Percentiles rank a stretch among this genome's conserved stretches.
Conservation (phyloP, 495 filamentous ascomycete species). For the Aspergillus baeticus region DNA sequence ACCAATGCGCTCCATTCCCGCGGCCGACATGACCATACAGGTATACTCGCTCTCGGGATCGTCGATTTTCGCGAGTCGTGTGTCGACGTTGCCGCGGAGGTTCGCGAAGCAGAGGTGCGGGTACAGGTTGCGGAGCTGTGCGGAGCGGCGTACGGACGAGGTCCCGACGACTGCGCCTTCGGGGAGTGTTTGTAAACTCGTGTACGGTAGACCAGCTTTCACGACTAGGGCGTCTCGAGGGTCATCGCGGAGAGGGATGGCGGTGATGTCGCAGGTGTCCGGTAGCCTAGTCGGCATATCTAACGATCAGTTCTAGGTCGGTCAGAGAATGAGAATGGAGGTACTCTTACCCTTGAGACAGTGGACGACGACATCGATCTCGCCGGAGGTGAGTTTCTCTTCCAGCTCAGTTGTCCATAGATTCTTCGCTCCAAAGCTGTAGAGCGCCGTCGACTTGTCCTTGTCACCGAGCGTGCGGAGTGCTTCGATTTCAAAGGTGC, state of each 20-base stretch:
- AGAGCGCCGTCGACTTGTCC: slow-evolving; percentile 69
- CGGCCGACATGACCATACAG: slow-evolving; percentile 73
- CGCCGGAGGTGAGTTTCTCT: slow-evolving; percentile 57
- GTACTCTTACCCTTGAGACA: slow-evolving; percentile 62
- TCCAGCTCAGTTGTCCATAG: slow-evolving; percentile 89
- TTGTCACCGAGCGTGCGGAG: slow-evolving; percentile 68
- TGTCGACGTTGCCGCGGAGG: slow-evolving; percentile 78
- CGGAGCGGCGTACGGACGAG: slow-evolving; percentile 70
- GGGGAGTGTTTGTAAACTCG: slow-evolving; percentile 62
- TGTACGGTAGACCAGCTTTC: slow-evolving; percentile 38
- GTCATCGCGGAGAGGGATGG: slow-evolving; percentile 62
- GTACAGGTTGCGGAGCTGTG: slow-evolving; percentile 67
- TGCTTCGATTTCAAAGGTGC: slow-evolving; percentile 59
- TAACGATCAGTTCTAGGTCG: not conserved
- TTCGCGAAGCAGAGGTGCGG: slow-evolving; percentile 66
- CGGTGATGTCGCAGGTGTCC: slow-evolving; percentile 57
- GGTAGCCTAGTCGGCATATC: slow-evolving; percentile 75
- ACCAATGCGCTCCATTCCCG: slow-evolving; percentile 65
- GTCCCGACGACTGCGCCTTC: slow-evolving; percentile 73
- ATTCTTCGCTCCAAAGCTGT: slow-evolving; percentile 73
- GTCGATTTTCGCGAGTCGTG: slow-evolving; percentile 74
- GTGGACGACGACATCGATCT: slow-evolving; percentile 80
- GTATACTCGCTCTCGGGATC: slow-evolving; percentile 58
- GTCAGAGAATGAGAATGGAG: not conserved
- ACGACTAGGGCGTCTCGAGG: slow-evolving; percentile 37